These are phyloP conservation scores for Termitomyces sp. DNA, from an alignment of 1,284 basidiomycete species.

Conservation along the genomic window DNA sequence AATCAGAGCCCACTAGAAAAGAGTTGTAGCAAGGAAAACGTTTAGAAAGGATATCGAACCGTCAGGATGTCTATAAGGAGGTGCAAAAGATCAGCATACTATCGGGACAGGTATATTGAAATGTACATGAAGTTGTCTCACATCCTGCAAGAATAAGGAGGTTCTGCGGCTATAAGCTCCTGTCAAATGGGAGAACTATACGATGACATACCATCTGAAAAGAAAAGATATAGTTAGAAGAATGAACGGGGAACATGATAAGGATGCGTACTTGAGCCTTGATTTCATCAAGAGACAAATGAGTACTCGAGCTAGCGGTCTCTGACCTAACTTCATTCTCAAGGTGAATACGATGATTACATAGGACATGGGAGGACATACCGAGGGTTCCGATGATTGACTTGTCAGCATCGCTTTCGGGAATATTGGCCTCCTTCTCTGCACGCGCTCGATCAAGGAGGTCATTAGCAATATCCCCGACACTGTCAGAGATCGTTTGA, in stretches of 20 bases:
- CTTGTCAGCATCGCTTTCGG: slow-evolving; percentile 9
- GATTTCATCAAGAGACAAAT: slow-evolving; percentile 1
- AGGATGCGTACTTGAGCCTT: not conserved
- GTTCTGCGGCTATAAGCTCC: not conserved
- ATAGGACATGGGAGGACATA: not conserved
- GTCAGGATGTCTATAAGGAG: slow-evolving; percentile 24
- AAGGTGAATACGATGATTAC: not conserved
- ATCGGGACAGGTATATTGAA: not conserved
- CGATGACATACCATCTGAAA: not conserved
- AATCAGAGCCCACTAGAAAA: slow-evolving; percentile 37
- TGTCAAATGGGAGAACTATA: not conserved
- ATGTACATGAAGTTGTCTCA: slow-evolving; percentile 38
- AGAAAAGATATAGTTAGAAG: not conserved
- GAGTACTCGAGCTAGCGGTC: not conserved
- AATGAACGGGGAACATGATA: not conserved
- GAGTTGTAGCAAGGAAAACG: not conserved
- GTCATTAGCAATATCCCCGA: slow-evolving; percentile 12
- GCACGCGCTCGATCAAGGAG: slow-evolving; percentile 9
- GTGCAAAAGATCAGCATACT: not conserved
- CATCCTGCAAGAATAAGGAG: slow-evolving; percentile 28
- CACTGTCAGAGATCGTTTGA: not conserved
- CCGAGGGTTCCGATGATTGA: slow-evolving; percentile 15
- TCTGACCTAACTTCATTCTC: not conserved
- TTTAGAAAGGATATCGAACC: slow-evolving; percentile 15
- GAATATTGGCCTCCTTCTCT: slow-evolving; percentile 3